phyloP scores from a whole-genome alignment of 192 early-diverging fungal genomes.

The Lobosporangium transversale region DNA sequence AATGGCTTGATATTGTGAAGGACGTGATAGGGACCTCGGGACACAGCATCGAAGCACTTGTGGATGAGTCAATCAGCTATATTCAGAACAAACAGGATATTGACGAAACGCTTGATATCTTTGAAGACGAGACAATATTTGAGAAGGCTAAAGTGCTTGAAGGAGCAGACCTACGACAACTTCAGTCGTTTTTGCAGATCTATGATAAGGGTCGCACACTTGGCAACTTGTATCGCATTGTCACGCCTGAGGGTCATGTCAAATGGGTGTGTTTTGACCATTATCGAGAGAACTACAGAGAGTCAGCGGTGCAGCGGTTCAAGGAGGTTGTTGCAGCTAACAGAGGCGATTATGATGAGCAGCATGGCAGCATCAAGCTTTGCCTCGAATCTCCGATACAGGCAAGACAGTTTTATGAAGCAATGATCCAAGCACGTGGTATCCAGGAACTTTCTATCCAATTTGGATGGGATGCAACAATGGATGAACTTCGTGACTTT shows the following conservation, averaged over 20 bases:
- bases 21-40: not conserved
- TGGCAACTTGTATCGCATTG: slow-evolving; percentile 13
- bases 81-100: not conserved
- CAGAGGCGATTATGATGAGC: not conserved
- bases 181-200: not conserved
- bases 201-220: not conserved
- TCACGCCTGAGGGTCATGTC: slow-evolving; percentile 15
- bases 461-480: slow-evolving; percentile 8
- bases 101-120: not conserved
- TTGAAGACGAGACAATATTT: not conserved
- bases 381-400: not conserved
- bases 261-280: slow-evolving; percentile 22
- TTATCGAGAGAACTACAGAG: no score
- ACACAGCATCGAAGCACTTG: not conserved
- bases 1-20: not conserved
- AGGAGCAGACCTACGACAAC: slow-evolving; percentile 10
- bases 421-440: not conserved
- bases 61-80: not conserved
- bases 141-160: not conserved
- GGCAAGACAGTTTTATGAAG: slow-evolving; percentile 8
- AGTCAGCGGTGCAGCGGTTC: not conserved
- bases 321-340: not conserved
- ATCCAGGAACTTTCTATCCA: slow-evolving; percentile 1
- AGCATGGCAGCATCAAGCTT: not conserved
- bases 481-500: slow-evolving; percentile 1